A percentile compares a stretch with the other conserved stretches of the same genome.
phyloP scores from a whole-genome alignment of 768 basidiomycete species.

The Hygrophorus russula region DNA sequence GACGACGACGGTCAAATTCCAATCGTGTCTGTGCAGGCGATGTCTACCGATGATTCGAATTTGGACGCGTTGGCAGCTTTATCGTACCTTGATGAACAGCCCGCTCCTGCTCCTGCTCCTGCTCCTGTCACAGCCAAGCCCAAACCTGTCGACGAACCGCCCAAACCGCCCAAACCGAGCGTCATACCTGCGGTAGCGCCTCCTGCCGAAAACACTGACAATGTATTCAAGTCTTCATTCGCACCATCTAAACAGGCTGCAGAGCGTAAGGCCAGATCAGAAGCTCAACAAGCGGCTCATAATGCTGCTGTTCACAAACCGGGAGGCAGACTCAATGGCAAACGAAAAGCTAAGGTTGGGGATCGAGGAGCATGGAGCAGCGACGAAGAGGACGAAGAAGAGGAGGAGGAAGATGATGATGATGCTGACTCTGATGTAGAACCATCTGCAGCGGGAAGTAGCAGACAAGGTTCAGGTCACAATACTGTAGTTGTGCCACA shows the following conservation, averaged over 20 bases:
- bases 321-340: constrained; percentile 48
- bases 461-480: constrained; percentile 14
- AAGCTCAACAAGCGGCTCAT: constrained; percentile 75
- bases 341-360: constrained; percentile 47
- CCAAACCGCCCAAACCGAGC: background rate
- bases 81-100: constrained; percentile 55
- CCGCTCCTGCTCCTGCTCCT: background rate
- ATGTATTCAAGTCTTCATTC: constrained; percentile 69
- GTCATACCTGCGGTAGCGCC: constrained; percentile 12
- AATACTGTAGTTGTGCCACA: background rate
- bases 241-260: constrained; percentile 75
- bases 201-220: constrained; percentile 10
- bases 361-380: constrained; percentile 59
- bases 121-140: constrained; percentile 7
- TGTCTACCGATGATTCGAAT: constrained; percentile 27
- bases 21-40: too few species aligned
- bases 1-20: constrained; percentile 6
- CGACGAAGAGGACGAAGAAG: constrained; percentile 80
- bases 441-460: constrained; percentile 18
- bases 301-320: constrained; percentile 70
- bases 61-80: constrained; percentile 72
- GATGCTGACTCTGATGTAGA: constrained; percentile 45
- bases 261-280: constrained; percentile 73
- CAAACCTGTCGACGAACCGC: background rate
- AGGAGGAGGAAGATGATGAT: constrained; percentile 60